These are phyloP conservation scores for Podaxis carcinomalis DNA, from an alignment of 768 basidiomycete species.

Conservation along the genomic window DNA sequence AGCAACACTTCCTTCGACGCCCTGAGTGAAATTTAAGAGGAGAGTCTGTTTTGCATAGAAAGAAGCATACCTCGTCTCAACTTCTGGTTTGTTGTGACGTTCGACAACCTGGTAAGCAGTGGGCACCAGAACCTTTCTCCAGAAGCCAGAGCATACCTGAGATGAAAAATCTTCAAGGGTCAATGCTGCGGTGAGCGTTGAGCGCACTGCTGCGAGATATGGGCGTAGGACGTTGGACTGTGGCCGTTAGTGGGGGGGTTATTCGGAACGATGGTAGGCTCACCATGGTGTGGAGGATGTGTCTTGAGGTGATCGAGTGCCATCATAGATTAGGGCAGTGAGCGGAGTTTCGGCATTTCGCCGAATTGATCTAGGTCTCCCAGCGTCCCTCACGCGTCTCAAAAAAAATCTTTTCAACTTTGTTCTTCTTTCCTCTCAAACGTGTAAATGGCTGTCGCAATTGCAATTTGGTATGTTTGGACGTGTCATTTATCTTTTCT, in stretches of 20 bases:
- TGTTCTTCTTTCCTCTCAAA: constrained; percentile 9
- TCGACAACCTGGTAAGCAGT: constrained; percentile 73
- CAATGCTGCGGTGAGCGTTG: constrained; percentile 94
- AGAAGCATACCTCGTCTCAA: constrained; percentile 71
- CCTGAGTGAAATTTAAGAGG: constrained; percentile 33
- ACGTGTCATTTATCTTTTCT: constrained; percentile 20
- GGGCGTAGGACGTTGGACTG: constrained; percentile 95
- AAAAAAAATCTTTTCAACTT: constrained; percentile 16
- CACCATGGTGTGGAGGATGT: constrained; percentile 39
- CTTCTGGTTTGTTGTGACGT: constrained; percentile 95
- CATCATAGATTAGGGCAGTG: constrained; percentile 23
- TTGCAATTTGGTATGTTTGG: constrained; percentile 61
- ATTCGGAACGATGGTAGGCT: constrained; percentile 19
- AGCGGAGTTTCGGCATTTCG: constrained; percentile 47
- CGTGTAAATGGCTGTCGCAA: constrained; percentile 47
- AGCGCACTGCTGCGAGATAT: constrained; percentile 93
- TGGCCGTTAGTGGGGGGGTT: constrained; percentile 3
- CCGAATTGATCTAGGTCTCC: constrained; percentile 4
- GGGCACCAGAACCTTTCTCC: constrained; percentile 15
- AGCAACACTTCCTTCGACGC: constrained; percentile 92
- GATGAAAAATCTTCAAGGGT: constrained; percentile 98
- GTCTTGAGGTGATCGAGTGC: constrained; percentile 2
- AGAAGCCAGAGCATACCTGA: constrained; percentile 53
- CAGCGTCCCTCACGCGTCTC: not conserved
- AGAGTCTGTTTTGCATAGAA: not conserved